Percentiles rank a stretch among this genome's conserved stretches.
Conservation (phyloP, 257 asterid genomes). For the Solanum tacnaense region DNA sequence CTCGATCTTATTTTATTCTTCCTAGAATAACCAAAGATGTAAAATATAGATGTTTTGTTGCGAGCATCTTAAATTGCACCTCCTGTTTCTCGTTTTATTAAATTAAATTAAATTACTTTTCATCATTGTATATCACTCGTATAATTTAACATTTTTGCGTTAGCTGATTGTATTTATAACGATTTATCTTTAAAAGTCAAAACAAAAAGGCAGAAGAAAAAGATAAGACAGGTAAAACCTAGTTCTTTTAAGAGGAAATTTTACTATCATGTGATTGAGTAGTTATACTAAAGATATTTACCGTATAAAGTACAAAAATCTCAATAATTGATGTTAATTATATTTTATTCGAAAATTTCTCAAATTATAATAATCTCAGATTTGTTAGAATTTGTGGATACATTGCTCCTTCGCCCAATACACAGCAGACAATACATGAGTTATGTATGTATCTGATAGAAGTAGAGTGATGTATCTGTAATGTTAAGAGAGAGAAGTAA, state of each 20-base stretch:
- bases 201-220: background rate
- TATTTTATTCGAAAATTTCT: accelerated
- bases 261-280: too few species aligned
- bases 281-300: background rate
- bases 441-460: too few species aligned
- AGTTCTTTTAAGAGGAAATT: background rate
- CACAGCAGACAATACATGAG: too few species aligned
- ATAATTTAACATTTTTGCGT: background rate
- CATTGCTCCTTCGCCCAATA: too few species aligned
- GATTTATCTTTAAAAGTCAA: background rate
- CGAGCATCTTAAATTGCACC: background rate
- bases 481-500: too few species aligned
- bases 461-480: too few species aligned
- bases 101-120: background rate
- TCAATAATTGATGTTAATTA: too few species aligned
- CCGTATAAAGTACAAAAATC: too few species aligned
- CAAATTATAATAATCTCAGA: too few species aligned
- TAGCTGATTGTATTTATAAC: background rate
- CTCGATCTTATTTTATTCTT: background rate
- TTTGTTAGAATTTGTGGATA: too few species aligned
- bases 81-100: background rate
- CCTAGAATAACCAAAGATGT: too few species aligned
- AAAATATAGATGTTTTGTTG: too few species aligned
- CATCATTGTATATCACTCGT: background rate
- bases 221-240: background rate